Conservation (phyloP, 2,329 filamentous ascomycete genomes). For the Atkinsonella hypoxylon region DNA sequence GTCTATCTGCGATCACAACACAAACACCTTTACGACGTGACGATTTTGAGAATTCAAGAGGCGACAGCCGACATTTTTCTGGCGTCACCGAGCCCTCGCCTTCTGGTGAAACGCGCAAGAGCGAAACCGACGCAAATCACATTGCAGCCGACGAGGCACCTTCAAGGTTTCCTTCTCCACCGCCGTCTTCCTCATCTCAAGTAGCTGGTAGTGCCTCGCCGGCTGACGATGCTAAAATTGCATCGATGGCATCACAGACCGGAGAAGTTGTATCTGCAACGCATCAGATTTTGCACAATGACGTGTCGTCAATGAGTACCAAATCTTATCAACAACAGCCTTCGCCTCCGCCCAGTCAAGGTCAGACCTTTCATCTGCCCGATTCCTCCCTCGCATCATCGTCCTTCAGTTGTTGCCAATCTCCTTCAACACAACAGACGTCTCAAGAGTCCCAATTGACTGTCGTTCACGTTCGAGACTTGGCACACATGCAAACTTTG, state of each 20-base stretch:
- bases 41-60: conserved; percentile 4
- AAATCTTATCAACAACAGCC: conserved; percentile 18
- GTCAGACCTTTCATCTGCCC: conserved; percentile 21
- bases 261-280: conserved; percentile 17
- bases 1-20: conserved; percentile 9
- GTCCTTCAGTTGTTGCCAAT: neutral
- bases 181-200: conserved; percentile 39
- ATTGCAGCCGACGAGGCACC: conserved; percentile 29
- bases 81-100: neutral
- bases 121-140: conserved; percentile 1
- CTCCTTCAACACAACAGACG: conserved; percentile 3
- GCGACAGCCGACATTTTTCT: neutral
- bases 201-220: conserved; percentile 23
- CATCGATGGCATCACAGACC: conserved; percentile 36
- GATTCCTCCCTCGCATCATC: conserved; percentile 2
- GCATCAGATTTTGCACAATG: conserved; percentile 3
- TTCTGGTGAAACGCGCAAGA: neutral
- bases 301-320: conserved; percentile 11
- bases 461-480: conserved; percentile 70
- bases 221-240: conserved; percentile 29
- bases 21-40: conserved; percentile 15
- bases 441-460: conserved; percentile 25
- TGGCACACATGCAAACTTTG: conserved; percentile 84
- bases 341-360: conserved; percentile 24
- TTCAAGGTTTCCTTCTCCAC: conserved; percentile 39